A percentile compares a stretch with the other conserved stretches of the same genome.
Conservation (phyloP, 345 rosid genomes). For the Psidium guajava region DNA sequence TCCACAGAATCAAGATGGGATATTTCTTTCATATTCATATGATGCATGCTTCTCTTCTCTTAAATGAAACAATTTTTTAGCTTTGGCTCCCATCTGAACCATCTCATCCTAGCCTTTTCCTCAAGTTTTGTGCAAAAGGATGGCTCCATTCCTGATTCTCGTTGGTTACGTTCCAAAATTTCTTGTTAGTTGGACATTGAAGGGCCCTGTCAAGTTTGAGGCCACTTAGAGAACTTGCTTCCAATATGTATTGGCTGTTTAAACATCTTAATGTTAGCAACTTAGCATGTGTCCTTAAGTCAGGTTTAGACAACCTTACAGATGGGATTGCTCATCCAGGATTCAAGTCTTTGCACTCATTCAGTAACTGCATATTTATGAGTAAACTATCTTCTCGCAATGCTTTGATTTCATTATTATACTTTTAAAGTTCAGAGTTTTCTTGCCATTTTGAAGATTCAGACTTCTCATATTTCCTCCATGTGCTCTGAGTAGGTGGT, state of each 20-base stretch:
- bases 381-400: not conserved
- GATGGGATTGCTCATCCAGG: not conserved
- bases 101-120: not conserved
- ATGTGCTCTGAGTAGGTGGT: not conserved
- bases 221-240: not conserved
- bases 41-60: not conserved
- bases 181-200: not conserved
- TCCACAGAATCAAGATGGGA: not conserved
- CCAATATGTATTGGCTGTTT: not conserved
- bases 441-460: not conserved
- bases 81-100: not conserved
- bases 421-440: not conserved
- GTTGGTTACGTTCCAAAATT: not conserved
- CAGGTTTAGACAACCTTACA: not conserved
- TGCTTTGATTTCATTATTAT: not conserved
- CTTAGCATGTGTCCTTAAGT: not conserved
- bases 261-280: not conserved
- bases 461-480: not conserved
- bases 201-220: not conserved
- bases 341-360: not conserved
- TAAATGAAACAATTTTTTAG: not conserved
- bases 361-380: not conserved
- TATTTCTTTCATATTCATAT: not conserved
- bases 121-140: not conserved
- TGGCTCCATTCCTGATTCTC: not conserved